Base-by-base conservation (phyloP, 1,284 basidiomycete genomes). In the Puccinia coronata region DNA sequence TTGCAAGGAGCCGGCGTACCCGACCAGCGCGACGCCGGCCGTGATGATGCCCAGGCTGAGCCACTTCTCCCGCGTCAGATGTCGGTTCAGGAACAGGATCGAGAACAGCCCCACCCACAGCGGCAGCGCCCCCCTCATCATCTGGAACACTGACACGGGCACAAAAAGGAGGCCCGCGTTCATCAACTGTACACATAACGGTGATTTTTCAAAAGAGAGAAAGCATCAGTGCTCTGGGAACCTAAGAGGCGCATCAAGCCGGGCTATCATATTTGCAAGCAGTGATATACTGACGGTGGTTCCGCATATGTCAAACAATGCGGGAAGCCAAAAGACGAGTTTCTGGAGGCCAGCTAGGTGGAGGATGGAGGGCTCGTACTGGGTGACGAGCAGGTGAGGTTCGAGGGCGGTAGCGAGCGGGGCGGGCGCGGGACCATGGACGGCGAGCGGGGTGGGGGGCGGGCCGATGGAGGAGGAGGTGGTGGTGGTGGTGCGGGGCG, bases 71-170 rank as follows among this genome's bases (percentile, higher is more conserved):
- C 87, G 16, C 84, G 85, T 82, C 82, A 94, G 90, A 82, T 89
- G 89, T 83, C 95, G 91, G 79, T 90, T 90, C 81, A 99, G 91
- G 89, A 99, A 99, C 83, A 96, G 87, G 84, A 99, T 95, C 77
- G 92, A 94, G 83, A 98, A 90, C 79, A 95, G 86, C 53, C 95
- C 97, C 83, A 99, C 97, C 88, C 97, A 99, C 75, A 99, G 90
- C 75, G 99, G 96, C 80, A 99, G 91, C 18, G 96, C 94, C 59
- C 97, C 97, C 83, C 97, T 91, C 57, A 93, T 94, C 96, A 98
- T 98, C 88, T 96, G 96, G 89, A 94, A 98, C 84, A 99, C 95
- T 74, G 95, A 97, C 61, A 98, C 96, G 34, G 96, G 96, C 0
- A 94, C 96, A 86, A 96, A 94, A 70, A 98, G 90, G 75, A 98